A percentile compares a stretch with the other conserved stretches of the same genome.
Conservation (phyloP, 1,139 yeast genomes). For the Zygoascus sp. region DNA sequence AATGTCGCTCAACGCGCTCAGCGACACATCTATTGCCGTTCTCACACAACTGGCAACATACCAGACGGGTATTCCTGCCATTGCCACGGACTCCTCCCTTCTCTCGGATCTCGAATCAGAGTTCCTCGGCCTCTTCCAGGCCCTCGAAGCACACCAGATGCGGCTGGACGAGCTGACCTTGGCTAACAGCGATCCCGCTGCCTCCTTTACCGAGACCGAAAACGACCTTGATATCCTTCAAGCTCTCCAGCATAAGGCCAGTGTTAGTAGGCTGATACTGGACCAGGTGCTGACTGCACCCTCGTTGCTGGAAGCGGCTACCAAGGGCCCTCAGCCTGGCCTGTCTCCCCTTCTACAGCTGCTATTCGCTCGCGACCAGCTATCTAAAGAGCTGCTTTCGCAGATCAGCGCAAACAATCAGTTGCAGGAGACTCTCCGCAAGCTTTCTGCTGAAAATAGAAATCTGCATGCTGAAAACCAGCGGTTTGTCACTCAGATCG, state of each 20-base stretch:
- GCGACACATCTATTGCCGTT: conserved; percentile 1
- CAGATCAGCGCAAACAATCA: conserved; percentile 8
- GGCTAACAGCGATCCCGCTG: background rate
- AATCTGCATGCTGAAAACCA: conserved; percentile 17
- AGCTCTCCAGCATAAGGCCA: conserved; percentile 9
- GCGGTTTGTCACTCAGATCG: conserved; percentile 13
- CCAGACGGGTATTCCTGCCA: conserved; percentile 22
- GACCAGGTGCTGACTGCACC: conserved; percentile 11
- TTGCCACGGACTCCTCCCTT: conserved; percentile 14
- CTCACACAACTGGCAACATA: conserved; percentile 15
- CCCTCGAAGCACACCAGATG: conserved; percentile 7
- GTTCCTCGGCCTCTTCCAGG: conserved; percentile 16
- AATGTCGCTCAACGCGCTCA: conserved; percentile 1
- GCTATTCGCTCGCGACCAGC: conserved; percentile 16
- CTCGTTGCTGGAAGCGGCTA: conserved; percentile 11
- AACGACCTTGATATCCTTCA: background rate
- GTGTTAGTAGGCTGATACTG: conserved; percentile 12
- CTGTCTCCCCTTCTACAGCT: conserved; percentile 6
- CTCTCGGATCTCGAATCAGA: conserved; percentile 18
- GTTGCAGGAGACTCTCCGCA: conserved; percentile 11
- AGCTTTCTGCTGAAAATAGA: conserved; percentile 11
- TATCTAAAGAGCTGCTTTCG: conserved; percentile 14
- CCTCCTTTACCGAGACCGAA: background rate
- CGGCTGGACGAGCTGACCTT: conserved; percentile 8
- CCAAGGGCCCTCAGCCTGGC: conserved; percentile 10